These are phyloP conservation scores for Neckera pumila DNA, from an alignment of 225 moss, liverwort and hornwort genomes.

Conservation along the genomic window DNA sequence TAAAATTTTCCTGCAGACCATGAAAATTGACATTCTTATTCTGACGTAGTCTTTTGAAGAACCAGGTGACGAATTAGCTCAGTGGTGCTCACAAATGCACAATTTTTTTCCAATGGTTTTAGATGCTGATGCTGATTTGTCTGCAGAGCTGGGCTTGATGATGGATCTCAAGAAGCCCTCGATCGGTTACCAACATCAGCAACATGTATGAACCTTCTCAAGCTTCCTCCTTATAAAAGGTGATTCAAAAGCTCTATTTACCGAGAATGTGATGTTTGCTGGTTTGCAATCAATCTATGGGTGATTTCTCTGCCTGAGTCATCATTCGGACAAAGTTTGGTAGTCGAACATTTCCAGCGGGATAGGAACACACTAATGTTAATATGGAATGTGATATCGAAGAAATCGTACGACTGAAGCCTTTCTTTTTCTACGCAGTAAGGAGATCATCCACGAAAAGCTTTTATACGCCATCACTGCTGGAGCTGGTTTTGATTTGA, in stretches of 20 bases:
- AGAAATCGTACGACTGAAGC: not conserved
- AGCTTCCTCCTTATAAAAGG: conserved; percentile 97
- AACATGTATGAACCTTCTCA: conserved; percentile 97
- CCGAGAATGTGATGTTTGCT: not conserved
- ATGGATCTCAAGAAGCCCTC: conserved; percentile 79
- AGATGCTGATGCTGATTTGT: not conserved
- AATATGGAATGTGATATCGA: not conserved
- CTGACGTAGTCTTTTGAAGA: not conserved
- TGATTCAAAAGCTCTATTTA: not conserved
- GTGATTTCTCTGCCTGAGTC: not conserved
- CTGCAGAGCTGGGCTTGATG: conserved; percentile 80
- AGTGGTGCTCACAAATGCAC: not conserved
- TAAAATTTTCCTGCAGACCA: not conserved
- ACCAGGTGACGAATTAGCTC: not conserved
- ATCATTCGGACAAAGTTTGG: not conserved
- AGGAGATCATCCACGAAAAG: conserved; percentile 90
- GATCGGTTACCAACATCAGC: conserved; percentile 98
- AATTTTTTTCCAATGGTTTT: not conserved
- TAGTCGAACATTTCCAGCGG: not conserved
- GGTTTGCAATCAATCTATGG: not conserved
- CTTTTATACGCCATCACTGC: conserved; percentile 97
- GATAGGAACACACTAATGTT: not conserved
- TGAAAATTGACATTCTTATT: not conserved
- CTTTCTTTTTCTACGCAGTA: conserved; percentile 40
- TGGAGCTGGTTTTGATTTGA: conserved; percentile 95